Conservation (phyloP, 176 grass and related monocot genomes). For the Avena sativa region DNA sequence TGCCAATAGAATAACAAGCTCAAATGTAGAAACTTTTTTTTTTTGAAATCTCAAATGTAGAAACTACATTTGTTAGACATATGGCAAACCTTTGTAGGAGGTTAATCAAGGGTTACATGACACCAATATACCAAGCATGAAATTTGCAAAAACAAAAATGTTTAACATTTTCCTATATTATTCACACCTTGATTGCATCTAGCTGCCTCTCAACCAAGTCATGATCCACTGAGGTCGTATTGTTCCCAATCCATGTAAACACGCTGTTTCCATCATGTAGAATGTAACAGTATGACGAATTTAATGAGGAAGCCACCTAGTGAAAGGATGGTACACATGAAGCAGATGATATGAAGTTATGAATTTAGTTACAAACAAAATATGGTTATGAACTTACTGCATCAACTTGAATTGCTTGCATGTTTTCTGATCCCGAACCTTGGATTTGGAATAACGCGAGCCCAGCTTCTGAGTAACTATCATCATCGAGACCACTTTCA, state of each 20-base stretch:
- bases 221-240: slow-evolving; percentile 71
- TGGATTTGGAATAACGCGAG: slow-evolving; percentile 86
- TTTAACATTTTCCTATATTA: slow-evolving; percentile 24
- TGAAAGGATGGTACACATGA: slow-evolving; percentile 40
- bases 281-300: slow-evolving; percentile 94
- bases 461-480: slow-evolving; percentile 83
- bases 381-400: slow-evolving; percentile 55
- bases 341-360: slow-evolving; percentile 33
- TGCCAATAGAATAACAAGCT: not conserved
- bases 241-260: slow-evolving; percentile 86
- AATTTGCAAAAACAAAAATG: slow-evolving; percentile 10
- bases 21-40: not conserved
- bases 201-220: slow-evolving; percentile 93
- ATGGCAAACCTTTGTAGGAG: slow-evolving; percentile 1
- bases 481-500: slow-evolving; percentile 65
- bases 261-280: slow-evolving; percentile 79
- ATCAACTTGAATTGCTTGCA: slow-evolving; percentile 98
- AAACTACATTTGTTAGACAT: slow-evolving; percentile 6
- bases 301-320: slow-evolving; percentile 85
- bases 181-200: slow-evolving; percentile 91
- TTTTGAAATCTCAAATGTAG: not conserved
- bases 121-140: slow-evolving; percentile 10
- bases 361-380: slow-evolving; percentile 12
- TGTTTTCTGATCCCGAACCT: slow-evolving; percentile 89
- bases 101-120: not conserved